Evolutionary conservation across 306 rosid genomes (phyloP).

Genomic region (Glycine soja): DNA sequence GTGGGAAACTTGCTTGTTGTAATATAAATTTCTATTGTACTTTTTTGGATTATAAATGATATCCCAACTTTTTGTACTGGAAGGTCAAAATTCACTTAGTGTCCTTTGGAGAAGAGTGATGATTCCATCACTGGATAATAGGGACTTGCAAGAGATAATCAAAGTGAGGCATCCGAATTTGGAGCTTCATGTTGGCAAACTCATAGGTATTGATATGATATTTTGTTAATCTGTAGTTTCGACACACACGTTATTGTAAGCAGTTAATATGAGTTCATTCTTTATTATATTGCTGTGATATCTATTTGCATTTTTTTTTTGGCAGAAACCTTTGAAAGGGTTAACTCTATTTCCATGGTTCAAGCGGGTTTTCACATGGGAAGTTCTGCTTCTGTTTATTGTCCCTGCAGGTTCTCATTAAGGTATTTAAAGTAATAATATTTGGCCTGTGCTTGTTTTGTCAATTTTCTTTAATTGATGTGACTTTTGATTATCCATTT

Average conservation of each 20-base stretch:
- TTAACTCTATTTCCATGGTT: constrained; percentile 54
- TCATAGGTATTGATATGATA: constrained; percentile 61
- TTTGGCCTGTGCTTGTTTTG: constrained; percentile 1
- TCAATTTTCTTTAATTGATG: neutral
- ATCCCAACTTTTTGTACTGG: constrained; percentile 32
- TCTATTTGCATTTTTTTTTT: constrained; percentile 25
- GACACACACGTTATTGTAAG: neutral
- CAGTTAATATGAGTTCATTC: neutral
- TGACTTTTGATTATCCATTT: constrained; percentile 42
- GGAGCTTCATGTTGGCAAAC: constrained; percentile 59
- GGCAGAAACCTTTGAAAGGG: constrained; percentile 77
- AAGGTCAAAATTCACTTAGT: constrained; percentile 65
- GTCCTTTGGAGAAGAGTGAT: constrained; percentile 85
- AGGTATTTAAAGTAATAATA: constrained; percentile 57
- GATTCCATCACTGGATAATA: constrained; percentile 63
- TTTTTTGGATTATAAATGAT: constrained; percentile 1
- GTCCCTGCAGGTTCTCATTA: constrained; percentile 69
- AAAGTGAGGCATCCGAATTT: constrained; percentile 64
- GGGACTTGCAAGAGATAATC: constrained; percentile 72
- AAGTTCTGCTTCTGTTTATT: constrained; percentile 56
- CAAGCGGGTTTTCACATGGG: constrained; percentile 57
- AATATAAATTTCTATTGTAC: neutral
- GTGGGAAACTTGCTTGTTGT: neutral
- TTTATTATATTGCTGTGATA: neutral
- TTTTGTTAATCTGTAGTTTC: constrained; percentile 17